A percentile compares a stretch with the other conserved stretches of the same genome.
phyloP scores from a whole-genome alignment of 768 basidiomycete genomes.

The Podaxis rugospora region DNA sequence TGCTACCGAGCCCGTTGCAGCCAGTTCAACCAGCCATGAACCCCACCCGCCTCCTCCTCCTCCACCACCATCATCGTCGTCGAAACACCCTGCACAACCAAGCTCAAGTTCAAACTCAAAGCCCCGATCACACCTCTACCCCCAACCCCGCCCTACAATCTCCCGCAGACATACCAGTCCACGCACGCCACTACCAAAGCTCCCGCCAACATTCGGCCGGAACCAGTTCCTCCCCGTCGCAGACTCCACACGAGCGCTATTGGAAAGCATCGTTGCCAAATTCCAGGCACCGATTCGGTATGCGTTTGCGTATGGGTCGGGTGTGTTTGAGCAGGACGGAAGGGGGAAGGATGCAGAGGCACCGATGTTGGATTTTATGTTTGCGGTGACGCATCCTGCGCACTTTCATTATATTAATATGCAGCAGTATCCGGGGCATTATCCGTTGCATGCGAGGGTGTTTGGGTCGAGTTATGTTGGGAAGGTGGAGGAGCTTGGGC shows the following conservation, averaged over 20 bases:
- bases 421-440: slow-evolving; percentile 87
- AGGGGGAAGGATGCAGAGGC: slow-evolving; percentile 25
- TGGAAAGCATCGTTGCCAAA: slow-evolving; percentile 73
- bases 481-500: slow-evolving; percentile 65
- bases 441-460: slow-evolving; percentile 81
- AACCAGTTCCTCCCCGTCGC: slow-evolving; percentile 82
- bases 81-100: neutral
- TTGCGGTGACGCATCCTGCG: slow-evolving; percentile 88
- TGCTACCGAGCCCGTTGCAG: slow-evolving; percentile 37
- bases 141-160: slow-evolving; percentile 41
- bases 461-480: slow-evolving; percentile 84
- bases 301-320: slow-evolving; percentile 96
- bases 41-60: slow-evolving; percentile 10
- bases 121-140: slow-evolving; percentile 37
- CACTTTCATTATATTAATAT: slow-evolving; percentile 98
- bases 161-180: slow-evolving; percentile 23
- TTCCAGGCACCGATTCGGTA: slow-evolving; percentile 93
- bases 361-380: slow-evolving; percentile 95
- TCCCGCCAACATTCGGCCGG: slow-evolving; percentile 71
- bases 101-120: neutral
- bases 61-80: slow-evolving; percentile 9
- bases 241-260: slow-evolving; percentile 71
- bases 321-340: slow-evolving; percentile 93
- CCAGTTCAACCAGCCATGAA: slow-evolving; percentile 13
- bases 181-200: slow-evolving; percentile 38